Conservation (phyloP, 2,329 filamentous ascomycete species). For the Stemphylium vesicarium region DNA sequence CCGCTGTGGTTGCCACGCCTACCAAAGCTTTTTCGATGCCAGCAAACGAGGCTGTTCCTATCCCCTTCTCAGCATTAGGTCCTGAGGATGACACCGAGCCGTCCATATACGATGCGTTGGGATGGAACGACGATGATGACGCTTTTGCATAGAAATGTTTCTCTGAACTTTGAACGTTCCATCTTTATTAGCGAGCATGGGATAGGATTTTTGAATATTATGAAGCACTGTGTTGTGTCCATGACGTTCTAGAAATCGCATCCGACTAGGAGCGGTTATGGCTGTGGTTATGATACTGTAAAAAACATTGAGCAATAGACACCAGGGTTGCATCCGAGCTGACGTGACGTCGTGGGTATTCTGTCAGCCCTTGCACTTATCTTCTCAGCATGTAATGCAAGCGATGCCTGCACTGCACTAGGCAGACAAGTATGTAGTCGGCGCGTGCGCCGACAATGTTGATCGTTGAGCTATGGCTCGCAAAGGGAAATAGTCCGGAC, state of each 20-base stretch:
- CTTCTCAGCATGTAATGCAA: neutral
- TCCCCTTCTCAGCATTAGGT: constrained; percentile 15
- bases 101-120: constrained; percentile 52
- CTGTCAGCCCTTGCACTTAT: constrained; percentile 1
- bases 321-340: neutral
- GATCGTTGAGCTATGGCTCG: neutral
- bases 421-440: neutral
- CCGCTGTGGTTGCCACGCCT: constrained; percentile 28
- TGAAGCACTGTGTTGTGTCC: constrained; percentile 26
- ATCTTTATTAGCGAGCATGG: constrained; percentile 43
- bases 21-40: constrained; percentile 17
- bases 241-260: neutral
- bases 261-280: too few relatives aligned
- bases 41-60: neutral
- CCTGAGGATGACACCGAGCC: constrained; percentile 23
- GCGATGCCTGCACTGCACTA: neutral
- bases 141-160: constrained; percentile 20
- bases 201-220: constrained; percentile 22
- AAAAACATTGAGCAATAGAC: neutral
- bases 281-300: too few relatives aligned
- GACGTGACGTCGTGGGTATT: neutral
- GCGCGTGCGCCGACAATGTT: neutral
- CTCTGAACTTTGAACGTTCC: neutral
- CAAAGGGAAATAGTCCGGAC: neutral
- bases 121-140: constrained; percentile 55